phyloP scores from a whole-genome alignment of 1,284 basidiomycete species.

The Boletus hoseneyae region DNA sequence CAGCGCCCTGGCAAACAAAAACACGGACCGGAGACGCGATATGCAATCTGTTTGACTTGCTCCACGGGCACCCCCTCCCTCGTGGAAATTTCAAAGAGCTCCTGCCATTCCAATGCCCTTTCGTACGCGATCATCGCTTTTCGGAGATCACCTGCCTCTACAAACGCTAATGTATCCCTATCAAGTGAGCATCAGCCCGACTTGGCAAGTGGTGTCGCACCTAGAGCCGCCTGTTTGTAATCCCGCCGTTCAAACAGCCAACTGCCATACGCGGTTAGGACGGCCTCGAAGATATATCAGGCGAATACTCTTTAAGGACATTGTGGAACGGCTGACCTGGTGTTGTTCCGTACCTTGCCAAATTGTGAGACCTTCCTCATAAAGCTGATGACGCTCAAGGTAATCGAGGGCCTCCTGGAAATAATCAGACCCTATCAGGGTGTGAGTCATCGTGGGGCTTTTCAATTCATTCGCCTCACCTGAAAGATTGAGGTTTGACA shows the following conservation, averaged over 20 bases:
- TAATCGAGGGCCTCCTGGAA: slow-evolving; percentile 84
- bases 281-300: slow-evolving; percentile 34
- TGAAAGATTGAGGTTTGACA: slow-evolving; percentile 72
- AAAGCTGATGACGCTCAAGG: slow-evolving; percentile 76
- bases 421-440: slow-evolving; percentile 46
- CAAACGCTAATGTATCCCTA: slow-evolving; percentile 56
- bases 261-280: slow-evolving; percentile 84
- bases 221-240: slow-evolving; percentile 78
- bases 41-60: slow-evolving; percentile 60
- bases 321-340: slow-evolving; percentile 43
- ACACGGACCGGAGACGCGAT: slow-evolving; percentile 69
- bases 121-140: slow-evolving; percentile 88
- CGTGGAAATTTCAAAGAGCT: slow-evolving; percentile 80
- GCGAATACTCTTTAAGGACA: slow-evolving; percentile 1
- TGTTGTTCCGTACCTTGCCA: slow-evolving; percentile 68
- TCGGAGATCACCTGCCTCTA: slow-evolving; percentile 54
- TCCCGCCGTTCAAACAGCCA: slow-evolving; percentile 85
- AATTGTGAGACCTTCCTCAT: slow-evolving; percentile 67
- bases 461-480: slow-evolving; percentile 42
- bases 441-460: slow-evolving; percentile 9
- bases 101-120: slow-evolving; percentile 84
- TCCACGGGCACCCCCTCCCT: slow-evolving; percentile 44
- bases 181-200: slow-evolving; percentile 6
- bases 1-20: background rate
- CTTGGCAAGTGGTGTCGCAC: slow-evolving; percentile 38